Conservation (phyloP, 192 early-diverging fungal genomes). For the Rhizoclosmatium sp. region DNA sequence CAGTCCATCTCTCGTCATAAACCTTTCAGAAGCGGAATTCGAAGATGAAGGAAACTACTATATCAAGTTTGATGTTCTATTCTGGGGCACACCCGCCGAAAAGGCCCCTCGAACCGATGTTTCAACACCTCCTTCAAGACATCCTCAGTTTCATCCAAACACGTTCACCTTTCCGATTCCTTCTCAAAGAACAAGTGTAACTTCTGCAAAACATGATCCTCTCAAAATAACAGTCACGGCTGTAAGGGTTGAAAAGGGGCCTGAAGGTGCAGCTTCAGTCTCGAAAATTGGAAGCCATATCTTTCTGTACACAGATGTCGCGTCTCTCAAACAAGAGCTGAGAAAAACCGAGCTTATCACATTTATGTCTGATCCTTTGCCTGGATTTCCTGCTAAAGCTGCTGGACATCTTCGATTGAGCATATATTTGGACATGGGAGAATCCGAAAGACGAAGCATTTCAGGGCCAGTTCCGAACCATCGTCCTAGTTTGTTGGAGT, state of each 20-base stretch:
- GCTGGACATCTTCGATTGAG: slow-evolving; percentile 13
- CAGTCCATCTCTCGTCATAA: too few relatives aligned
- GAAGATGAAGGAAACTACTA: slow-evolving; percentile 37
- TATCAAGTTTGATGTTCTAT: slow-evolving; percentile 12
- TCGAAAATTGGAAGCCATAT: slow-evolving; percentile 4
- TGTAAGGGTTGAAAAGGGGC: slow-evolving; percentile 6
- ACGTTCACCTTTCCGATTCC: slow-evolving; percentile 20
- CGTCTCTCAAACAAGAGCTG: neutral
- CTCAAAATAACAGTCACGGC: slow-evolving; percentile 10
- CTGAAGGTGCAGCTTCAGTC: slow-evolving; percentile 7
- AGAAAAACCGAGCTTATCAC: neutral
- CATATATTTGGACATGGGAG: neutral
- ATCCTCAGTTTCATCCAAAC: slow-evolving; percentile 21
- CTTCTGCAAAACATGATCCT: neutral
- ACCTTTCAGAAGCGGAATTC: slow-evolving; percentile 25
- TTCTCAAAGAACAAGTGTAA: neutral
- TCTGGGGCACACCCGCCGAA: slow-evolving; percentile 5
- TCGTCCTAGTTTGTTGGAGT: neutral
- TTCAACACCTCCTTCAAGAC: slow-evolving; percentile 23
- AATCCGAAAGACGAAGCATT: neutral
- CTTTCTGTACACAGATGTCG: neutral
- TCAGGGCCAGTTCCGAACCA: neutral
- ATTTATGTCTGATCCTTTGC: neutral
- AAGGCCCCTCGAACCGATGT: slow-evolving; percentile 23
- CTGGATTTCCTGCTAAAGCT: slow-evolving; percentile 12